Base-by-base conservation (phyloP, 345 rosid species). In the Passiflora organensis region DNA sequence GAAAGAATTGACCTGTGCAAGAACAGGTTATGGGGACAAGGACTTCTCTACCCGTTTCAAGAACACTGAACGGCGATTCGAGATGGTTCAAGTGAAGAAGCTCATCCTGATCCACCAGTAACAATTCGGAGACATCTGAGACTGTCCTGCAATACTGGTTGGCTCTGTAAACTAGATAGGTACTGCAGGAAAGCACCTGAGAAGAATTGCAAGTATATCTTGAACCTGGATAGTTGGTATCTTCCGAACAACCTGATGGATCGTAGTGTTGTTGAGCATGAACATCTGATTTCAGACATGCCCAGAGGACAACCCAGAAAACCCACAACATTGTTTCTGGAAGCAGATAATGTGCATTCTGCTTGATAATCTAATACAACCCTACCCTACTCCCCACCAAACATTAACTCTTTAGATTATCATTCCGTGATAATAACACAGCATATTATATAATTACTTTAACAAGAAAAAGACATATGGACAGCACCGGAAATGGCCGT, bases 121-220 rank as follows among this genome's bases (percentile, higher is more conserved):
- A 73, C 76, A 84, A 67, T 9, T 32, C 37, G 20, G 81, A 49
- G 17, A 84, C 62, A 5, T 47, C 49, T 22, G 69, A 56, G 28
- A 77, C 48, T 3, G 76, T 78, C 22, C 48, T 69, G 58, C 72
- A 76, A 2, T 58, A 23, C 11, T 2, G 51, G 54, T 53, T 77
- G 18, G 81, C 76, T 57, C 86, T 73, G 71, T 64, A 84, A 34
- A 78, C 66, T 21, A 79, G 15, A 62, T 65, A 81, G 13, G 86
- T 70, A 2, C n/a, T 34, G 60, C 90, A 81, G 4, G 78, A 51
- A 21, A 28, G 3, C 34, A 28, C 8, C 37, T 16, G 36, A 48
- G 15, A 13, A 49, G 71, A 57, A 36, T 56, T 66, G 73, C 89
- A 78, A 43, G 64, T 60, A 68, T 80, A 78, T 66, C 82, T 74